Evolutionary conservation across 352 stramenopile species (phyloP).

Genomic region (Aphanomyces cochlioides): DNA sequence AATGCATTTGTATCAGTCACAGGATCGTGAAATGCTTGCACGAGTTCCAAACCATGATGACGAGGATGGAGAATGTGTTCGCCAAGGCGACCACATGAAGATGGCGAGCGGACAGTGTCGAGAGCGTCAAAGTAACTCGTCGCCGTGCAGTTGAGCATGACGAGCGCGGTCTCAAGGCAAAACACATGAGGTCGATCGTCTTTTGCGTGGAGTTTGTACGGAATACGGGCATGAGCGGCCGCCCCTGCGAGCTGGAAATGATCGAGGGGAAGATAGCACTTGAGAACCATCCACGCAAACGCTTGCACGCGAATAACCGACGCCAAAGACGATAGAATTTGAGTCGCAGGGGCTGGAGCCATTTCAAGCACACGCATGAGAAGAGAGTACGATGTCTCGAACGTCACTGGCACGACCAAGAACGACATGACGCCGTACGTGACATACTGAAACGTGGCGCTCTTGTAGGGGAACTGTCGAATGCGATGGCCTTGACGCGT

Average conservation of each 20-base stretch:
- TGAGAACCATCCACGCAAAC: conserved; percentile 28
- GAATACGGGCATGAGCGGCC: neutral
- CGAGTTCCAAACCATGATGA: neutral
- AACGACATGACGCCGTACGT: conserved; percentile 29
- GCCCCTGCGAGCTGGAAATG: neutral
- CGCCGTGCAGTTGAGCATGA: conserved; percentile 25
- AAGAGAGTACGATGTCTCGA: neutral
- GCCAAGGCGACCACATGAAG: conserved; percentile 23
- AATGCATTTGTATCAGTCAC: conserved; percentile 24
- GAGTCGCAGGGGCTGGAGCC: neutral
- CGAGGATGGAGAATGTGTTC: conserved; percentile 9
- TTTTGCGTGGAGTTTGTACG: neutral
- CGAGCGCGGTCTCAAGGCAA: conserved; percentile 15
- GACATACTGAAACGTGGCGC: conserved; percentile 22
- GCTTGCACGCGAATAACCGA: conserved; percentile 15
- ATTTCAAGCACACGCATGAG: neutral
- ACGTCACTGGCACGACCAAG: conserved; percentile 12
- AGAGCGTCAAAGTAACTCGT: conserved; percentile 21
- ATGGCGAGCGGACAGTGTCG: neutral
- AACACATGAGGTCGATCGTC: neutral
- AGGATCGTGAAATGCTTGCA: conserved; percentile 18
- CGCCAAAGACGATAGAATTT: neutral
- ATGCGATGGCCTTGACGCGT: conserved; percentile 3
- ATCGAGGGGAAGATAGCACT: conserved; percentile 27
- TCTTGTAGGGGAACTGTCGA: conserved; percentile 20